Base-by-base conservation (phyloP, 352 stramenopile genomes). In the Salisapilia sapeloensis region DNA sequence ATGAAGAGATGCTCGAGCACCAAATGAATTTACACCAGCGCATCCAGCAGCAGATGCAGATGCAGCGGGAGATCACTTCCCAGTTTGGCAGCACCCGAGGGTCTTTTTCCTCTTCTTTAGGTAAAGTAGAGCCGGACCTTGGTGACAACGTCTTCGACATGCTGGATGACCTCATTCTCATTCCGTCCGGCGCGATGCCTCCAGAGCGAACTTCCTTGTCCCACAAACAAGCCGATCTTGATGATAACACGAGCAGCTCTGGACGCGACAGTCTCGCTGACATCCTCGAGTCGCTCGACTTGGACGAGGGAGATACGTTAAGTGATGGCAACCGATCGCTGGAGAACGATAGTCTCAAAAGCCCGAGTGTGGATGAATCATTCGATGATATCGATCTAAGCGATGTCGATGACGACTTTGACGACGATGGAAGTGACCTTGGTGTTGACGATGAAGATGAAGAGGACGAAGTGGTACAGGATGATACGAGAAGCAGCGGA, bases 91-190 rank as follows among this genome's bases (percentile, higher is more conserved):
- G 33, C 18, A 32, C 24, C 6, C 55, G 56, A 9, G 46, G 51
- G 41, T 71, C 57, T 21, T 66, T 83, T 28, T 77, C 67, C 27
- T 50, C 65, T 8, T 69, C 56, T 6, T 58, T 82, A 14, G 41
- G 43, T 21, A 79, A 80, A 40, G 64, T 87, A 26, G 71, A 87
- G 48, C 67, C 71, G 2, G 71, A 87, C 38, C 44, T 84, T 17
- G 67, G 65, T 22, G 71, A 87, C 52, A 87, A 78, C 50, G 64
- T 87, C 19, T 87, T 87, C 42, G 71, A 87, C 45, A 87, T 87
- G 71, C 52, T 87, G 22, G 71, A 87, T 53, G 71, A 87, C 36
- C 59, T 87, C 39, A 83, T 87, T 44, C 79, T 82, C 62, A 80
- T 87, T 42, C 60, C 63, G 26, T 67, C 57, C 1, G 50, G 62